Evolutionary conservation across 1,284 basidiomycete genomes (phyloP).

Genomic region (Cryptococcus maquisensis): DNA sequence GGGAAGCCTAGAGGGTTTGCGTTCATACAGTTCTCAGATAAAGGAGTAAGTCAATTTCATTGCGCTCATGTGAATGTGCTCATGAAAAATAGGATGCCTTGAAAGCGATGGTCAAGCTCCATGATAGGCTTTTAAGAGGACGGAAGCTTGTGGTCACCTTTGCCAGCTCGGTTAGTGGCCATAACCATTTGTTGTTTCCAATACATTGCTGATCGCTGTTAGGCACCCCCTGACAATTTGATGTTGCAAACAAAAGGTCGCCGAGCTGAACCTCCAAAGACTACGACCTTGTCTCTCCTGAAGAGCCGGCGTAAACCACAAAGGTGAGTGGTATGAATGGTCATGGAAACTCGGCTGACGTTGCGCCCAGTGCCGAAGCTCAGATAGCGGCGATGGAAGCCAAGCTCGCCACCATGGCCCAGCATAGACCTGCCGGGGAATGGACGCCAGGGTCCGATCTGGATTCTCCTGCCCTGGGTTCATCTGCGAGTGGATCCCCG

Average conservation of each 20-base stretch:
- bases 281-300: constrained; percentile 80
- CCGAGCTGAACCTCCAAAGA: constrained; percentile 60
- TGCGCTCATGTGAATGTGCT: not conserved
- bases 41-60: constrained; percentile 62
- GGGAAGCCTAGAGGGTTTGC: constrained; percentile 94
- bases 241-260: constrained; percentile 41
- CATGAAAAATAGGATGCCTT: constrained; percentile 66
- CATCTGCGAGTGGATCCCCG: constrained; percentile 10
- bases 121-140: constrained; percentile 78
- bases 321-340: constrained; percentile 52
- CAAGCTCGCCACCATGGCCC: constrained; percentile 75
- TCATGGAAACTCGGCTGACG: not conserved
- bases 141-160: constrained; percentile 82
- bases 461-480: not conserved
- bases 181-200: not conserved
- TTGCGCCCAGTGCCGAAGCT: constrained; percentile 61
- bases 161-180: constrained; percentile 66
- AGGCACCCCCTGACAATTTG: constrained; percentile 39
- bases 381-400: constrained; percentile 96
- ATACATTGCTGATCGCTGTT: constrained; percentile 28
- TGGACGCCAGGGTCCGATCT: constrained; percentile 21
- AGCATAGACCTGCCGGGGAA: constrained; percentile 31
- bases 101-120: constrained; percentile 67
- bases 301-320: constrained; percentile 64
- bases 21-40: constrained; percentile 77